phyloP scores from a whole-genome alignment of 805 yeast genomes.

The Metschnikowia cubensis region DNA sequence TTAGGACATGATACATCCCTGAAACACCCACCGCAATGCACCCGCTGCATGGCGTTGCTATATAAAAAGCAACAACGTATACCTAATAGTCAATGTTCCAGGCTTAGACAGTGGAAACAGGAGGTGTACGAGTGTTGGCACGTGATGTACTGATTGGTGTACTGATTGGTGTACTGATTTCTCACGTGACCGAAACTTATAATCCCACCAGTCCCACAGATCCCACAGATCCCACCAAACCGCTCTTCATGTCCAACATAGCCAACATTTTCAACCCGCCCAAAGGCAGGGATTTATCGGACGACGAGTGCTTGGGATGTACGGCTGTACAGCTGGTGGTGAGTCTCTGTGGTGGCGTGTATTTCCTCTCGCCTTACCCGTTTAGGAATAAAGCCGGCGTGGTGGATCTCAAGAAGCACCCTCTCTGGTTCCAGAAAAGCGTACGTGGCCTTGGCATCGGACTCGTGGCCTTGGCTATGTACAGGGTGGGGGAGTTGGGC shows the following conservation, averaged over 20 bases:
- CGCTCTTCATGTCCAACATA: conserved; percentile 42
- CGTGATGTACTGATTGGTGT: too few relatives aligned
- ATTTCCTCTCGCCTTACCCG: conserved; percentile 54
- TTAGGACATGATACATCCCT: too few relatives aligned
- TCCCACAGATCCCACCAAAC: too few relatives aligned
- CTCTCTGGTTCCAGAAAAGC: conserved; percentile 59
- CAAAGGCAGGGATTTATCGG: conserved; percentile 37
- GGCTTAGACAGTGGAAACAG: too few relatives aligned
- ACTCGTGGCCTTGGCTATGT: conserved; percentile 53
- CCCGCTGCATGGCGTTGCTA: too few relatives aligned
- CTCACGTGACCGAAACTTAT: too few relatives aligned
- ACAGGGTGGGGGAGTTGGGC: conserved; percentile 56
- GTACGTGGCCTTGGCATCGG: conserved; percentile 53
- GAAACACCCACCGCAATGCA: too few relatives aligned
- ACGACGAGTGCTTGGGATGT: conserved; percentile 63
- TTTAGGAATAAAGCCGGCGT: conserved; percentile 44
- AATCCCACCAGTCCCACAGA: too few relatives aligned
- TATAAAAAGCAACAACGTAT: too few relatives aligned
- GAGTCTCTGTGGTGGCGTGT: conserved; percentile 58
- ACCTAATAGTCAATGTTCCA: too few relatives aligned
- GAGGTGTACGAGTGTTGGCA: too few relatives aligned
- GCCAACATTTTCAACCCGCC: conserved; percentile 51
- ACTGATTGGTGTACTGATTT: too few relatives aligned
- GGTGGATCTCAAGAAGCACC: conserved; percentile 34
- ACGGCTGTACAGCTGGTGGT: conserved; percentile 60